Evolutionary conservation across 2,329 filamentous ascomycete genomes (phyloP), one percentile per base, ranked within the genome.

Genomic region (Zymoseptoria pseudotritici): DNA sequence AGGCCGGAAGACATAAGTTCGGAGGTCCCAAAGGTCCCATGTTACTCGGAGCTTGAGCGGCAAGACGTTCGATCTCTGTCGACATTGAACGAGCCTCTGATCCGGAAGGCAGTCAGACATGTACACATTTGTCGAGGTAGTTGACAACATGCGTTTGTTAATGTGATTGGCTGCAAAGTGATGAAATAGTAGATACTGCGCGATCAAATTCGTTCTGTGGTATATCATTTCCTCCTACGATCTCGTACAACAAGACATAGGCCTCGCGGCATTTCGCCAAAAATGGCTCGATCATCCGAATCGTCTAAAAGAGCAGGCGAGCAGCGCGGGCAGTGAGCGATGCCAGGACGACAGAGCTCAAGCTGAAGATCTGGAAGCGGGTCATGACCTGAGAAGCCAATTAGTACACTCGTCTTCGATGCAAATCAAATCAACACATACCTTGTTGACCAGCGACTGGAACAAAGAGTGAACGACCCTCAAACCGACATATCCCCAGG

Each of bases 401-500:
- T 42, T 42, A 42, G 36, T 42, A 42, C 4, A 42, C 17, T 42
- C 31, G 13, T 17, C 36, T 42, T 42, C 36, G 10, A 42, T 17
- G 17, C 36, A 4, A 42, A 17, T 17, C 11, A 3, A 42, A 17
- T 4, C 4, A 17, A 42, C 11, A 6, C 36, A 42, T 42, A 76
- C 65, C 20, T 65, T 65, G 59, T 77, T 76, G 1, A 60, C 68
- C 9, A 69, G 66, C 2, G 60, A 61, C 20, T 77, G 74, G 13
- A 75, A 69, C 20, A 77, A 50, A 53, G 70, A 74, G 61, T 78
- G 75, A 58, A 69, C 50, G 8, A 76, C 59, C 6, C 75, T 66
- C 4, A 72, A 22, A 1, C 71, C 74, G 3, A 75, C 73, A 63
- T 77, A 77, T 0, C 58, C 59, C 75, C 75, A 77, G 2, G 75